A percentile compares a stretch with the other conserved stretches of the same genome.
Evolutionary conservation across 2,329 filamentous ascomycete species (phyloP).

Genomic region (Penicillium sp.): DNA sequence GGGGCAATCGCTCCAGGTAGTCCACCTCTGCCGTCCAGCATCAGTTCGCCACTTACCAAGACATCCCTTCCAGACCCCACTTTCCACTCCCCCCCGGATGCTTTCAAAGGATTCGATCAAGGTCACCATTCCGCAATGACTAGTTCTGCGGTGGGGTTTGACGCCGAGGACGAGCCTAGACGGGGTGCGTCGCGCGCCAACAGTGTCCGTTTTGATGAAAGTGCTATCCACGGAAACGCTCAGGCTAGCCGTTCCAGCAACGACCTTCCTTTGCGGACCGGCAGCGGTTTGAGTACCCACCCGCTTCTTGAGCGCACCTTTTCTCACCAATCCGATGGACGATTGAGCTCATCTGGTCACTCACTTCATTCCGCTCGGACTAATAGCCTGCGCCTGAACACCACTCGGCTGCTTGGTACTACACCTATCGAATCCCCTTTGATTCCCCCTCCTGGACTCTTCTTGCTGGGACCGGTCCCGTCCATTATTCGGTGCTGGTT

Average conservation of each 20-base stretch:
- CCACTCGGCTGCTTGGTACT: constrained; percentile 60
- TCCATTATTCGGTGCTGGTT: constrained; percentile 96
- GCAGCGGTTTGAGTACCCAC: constrained; percentile 74
- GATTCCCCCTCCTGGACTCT: constrained; percentile 77
- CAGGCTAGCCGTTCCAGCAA: constrained; percentile 78
- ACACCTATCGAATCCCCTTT: constrained; percentile 69
- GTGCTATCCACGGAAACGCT: constrained; percentile 83
- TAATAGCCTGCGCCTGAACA: constrained; percentile 81
- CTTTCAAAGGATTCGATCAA: constrained; percentile 83
- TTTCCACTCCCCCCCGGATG: constrained; percentile 74
- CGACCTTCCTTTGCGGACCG: constrained; percentile 75
- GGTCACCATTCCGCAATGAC: constrained; percentile 79
- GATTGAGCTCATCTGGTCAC: constrained; percentile 89
- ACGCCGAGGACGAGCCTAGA: constrained; percentile 79
- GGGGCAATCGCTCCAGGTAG: constrained; percentile 84
- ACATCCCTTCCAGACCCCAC: constrained; percentile 61
- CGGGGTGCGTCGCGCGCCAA: constrained; percentile 90
- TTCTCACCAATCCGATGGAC: constrained; percentile 93
- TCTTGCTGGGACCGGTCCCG: constrained; percentile 82
- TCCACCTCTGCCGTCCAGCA: constrained; percentile 26
- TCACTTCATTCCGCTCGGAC: constrained; percentile 73
- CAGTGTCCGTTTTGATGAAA: constrained; percentile 96
- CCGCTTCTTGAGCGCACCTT: constrained; percentile 84
- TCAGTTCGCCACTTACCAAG: constrained; percentile 7
- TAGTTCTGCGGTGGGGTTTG: constrained; percentile 71